Evolutionary conservation across 2,329 filamentous ascomycete species (phyloP).

Genomic region (Botrytis hyacinthi): DNA sequence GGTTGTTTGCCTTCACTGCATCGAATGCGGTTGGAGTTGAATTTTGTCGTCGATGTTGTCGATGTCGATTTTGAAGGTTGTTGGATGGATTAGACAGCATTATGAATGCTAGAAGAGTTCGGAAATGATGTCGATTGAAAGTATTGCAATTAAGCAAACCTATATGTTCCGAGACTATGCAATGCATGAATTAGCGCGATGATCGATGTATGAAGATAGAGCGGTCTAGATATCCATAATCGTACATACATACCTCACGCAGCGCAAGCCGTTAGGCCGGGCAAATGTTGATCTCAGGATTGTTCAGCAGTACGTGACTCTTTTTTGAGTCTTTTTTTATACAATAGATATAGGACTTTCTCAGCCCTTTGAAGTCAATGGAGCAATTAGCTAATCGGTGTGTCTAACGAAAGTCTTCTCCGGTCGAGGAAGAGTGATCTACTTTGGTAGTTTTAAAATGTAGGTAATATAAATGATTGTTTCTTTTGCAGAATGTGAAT

Average conservation of each 20-base stretch:
- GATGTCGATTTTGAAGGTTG: conserved; percentile 70
- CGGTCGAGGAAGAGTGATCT: conserved; percentile 8
- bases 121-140: conserved; percentile 54
- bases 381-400: conserved; percentile 1
- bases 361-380: conserved; percentile 30
- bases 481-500: background rate
- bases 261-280: conserved; percentile 82
- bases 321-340: conserved; percentile 33
- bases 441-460: background rate
- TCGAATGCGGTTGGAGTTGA: conserved; percentile 81
- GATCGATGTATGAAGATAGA: conserved; percentile 10
- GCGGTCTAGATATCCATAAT: conserved; percentile 10
- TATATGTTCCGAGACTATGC: conserved; percentile 48
- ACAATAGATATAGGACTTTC: conserved; percentile 29
- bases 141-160: conserved; percentile 51
- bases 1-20: conserved; percentile 65
- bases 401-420: conserved; percentile 18
- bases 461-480: background rate
- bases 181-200: conserved; percentile 14
- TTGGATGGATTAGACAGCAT: conserved; percentile 78
- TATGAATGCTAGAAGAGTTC: conserved; percentile 67
- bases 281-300: conserved; percentile 48
- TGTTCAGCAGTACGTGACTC: conserved; percentile 51
- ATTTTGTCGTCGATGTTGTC: conserved; percentile 81
- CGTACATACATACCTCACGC: conserved; percentile 71